Conservation (phyloP, 495 filamentous ascomycete species). For the Penicillium antarcticum region DNA sequence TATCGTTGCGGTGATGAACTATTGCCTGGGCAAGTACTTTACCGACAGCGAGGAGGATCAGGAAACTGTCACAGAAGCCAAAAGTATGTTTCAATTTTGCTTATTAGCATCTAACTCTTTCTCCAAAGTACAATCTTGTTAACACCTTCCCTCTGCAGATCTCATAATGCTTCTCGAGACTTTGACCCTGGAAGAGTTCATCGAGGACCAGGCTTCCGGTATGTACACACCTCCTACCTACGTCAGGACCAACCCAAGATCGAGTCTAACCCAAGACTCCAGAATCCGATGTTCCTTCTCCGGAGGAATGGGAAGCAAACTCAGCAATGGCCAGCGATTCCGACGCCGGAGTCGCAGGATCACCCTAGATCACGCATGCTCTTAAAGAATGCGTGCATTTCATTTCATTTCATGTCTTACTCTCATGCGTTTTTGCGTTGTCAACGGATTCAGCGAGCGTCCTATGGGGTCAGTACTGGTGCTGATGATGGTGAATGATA, state of each 20-base stretch:
- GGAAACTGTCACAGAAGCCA: constrained; percentile 27
- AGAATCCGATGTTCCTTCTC: constrained; percentile 42
- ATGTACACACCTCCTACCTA: constrained; percentile 13
- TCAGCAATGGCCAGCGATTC: constrained; percentile 44
- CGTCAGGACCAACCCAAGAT: not conserved
- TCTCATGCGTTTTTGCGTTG: constrained; percentile 2
- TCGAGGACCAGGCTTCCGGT: constrained; percentile 44
- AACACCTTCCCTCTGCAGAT: constrained; percentile 17
- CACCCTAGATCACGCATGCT: constrained; percentile 19
- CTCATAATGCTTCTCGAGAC: constrained; percentile 31
- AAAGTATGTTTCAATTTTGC: constrained; percentile 28
- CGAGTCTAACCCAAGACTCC: constrained; percentile 19
- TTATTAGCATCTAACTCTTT: not conserved
- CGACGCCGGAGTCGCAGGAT: constrained; percentile 37
- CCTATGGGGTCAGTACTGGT: not conserved
- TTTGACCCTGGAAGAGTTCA: constrained; percentile 29
- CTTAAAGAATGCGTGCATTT: not conserved
- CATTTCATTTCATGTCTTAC: not conserved
- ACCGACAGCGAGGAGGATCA: constrained; percentile 38
- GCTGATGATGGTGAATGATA: no score
- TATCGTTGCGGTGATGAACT: constrained; percentile 36
- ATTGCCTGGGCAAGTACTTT: constrained; percentile 42
- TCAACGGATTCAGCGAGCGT: not conserved
- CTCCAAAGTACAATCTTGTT: not conserved
- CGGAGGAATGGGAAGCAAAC: constrained; percentile 45